Conservation (phyloP, 768 basidiomycete species). For the Tricholoma furcatifolium region DNA sequence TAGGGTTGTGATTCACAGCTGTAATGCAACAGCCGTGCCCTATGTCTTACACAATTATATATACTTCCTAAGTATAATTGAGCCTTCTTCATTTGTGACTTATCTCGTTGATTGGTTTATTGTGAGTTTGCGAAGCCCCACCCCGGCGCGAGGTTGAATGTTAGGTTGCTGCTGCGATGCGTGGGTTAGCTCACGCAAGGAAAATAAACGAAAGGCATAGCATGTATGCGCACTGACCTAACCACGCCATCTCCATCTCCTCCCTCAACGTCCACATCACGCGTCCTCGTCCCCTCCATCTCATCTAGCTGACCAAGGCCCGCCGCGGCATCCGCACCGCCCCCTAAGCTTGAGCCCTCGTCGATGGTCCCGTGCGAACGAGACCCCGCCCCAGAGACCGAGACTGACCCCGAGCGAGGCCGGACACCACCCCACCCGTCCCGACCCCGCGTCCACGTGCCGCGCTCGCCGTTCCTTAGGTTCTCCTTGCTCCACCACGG, state of each 20-base stretch:
- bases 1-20: too few species aligned
- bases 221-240: slow-evolving; percentile 48
- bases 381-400: not conserved
- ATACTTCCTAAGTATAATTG: too few species aligned
- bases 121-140: slow-evolving; percentile 79
- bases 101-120: too few species aligned
- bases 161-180: slow-evolving; percentile 67
- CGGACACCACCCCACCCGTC: slow-evolving; percentile 68
- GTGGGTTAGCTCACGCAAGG: slow-evolving; percentile 12
- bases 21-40: too few species aligned
- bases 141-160: slow-evolving; percentile 70
- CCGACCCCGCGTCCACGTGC: slow-evolving; percentile 67
- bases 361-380: not conserved
- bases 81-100: too few species aligned
- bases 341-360: too few species aligned
- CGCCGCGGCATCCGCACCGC: too few species aligned
- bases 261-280: slow-evolving; percentile 32
- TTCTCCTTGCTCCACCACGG: slow-evolving; percentile 44
- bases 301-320: not conserved
- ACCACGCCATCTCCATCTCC: slow-evolving; percentile 48
- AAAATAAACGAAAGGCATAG: not conserved
- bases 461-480: slow-evolving; percentile 45
- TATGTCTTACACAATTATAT: too few species aligned
- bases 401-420: slow-evolving; percentile 9
- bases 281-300: slow-evolving; percentile 35